These are phyloP conservation scores for Phyllosticta paracitricarpa DNA, from an alignment of 2,329 filamentous ascomycete genomes.

Conservation along the genomic window DNA sequence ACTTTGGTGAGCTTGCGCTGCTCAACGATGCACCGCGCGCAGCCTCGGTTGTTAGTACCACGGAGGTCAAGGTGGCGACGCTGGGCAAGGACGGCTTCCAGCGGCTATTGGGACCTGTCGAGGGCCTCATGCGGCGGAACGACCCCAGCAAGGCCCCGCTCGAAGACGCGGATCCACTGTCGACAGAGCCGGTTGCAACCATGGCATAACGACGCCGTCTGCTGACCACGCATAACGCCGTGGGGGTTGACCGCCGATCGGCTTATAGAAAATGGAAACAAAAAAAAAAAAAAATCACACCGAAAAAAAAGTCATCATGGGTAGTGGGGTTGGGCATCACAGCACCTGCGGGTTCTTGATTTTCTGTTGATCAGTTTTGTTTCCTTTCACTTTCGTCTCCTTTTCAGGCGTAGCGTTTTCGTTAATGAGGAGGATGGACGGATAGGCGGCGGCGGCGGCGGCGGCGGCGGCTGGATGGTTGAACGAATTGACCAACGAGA, in stretches of 20 bases:
- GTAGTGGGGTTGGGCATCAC: background rate
- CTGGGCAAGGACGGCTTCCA: constrained; percentile 93
- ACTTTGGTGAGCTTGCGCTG: constrained; percentile 90
- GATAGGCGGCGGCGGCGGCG: too few relatives aligned
- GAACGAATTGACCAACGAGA: background rate
- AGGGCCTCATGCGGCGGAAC: constrained; percentile 84
- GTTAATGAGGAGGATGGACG: background rate
- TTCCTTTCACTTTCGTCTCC: background rate
- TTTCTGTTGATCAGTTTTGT: background rate
- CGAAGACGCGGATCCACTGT: constrained; percentile 55
- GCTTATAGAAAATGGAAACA: background rate
- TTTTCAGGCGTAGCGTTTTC: background rate
- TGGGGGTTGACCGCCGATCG: too few relatives aligned
- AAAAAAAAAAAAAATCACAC: constrained; percentile 7
- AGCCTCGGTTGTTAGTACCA: constrained; percentile 73
- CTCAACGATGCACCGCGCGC: constrained; percentile 89
- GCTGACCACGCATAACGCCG: background rate
- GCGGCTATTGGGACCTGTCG: constrained; percentile 80
- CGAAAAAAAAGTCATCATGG: constrained; percentile 5
- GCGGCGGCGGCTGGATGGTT: background rate
- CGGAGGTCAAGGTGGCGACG: constrained; percentile 85
- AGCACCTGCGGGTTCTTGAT: background rate
- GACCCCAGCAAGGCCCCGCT: constrained; percentile 37
- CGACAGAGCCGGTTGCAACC: constrained; percentile 6
- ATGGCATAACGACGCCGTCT: background rate